Evolutionary conservation across 192 early-diverging fungal species (phyloP).

Genomic region (Coemansia sp.): DNA sequence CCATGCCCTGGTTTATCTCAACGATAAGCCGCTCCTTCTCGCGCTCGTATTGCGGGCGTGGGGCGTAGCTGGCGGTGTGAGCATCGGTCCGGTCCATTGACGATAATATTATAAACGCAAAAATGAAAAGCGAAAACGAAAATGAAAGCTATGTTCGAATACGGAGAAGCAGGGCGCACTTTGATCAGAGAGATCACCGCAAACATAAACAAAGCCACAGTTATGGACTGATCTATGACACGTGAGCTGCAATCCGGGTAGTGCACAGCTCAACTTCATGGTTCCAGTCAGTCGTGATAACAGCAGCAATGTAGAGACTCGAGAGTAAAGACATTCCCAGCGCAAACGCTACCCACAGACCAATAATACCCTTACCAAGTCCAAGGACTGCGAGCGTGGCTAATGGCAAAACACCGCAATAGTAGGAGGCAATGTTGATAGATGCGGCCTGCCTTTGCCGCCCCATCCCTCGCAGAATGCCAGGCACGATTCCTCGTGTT

Average conservation of each 20-base stretch:
- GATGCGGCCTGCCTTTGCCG: conserved; percentile 55
- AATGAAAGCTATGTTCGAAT: too few species aligned
- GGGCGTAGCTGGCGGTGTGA: conserved; percentile 16
- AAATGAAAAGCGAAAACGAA: not conserved
- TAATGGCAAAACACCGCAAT: conserved; percentile 56
- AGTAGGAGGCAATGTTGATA: conserved; percentile 60
- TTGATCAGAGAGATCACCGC: not conserved
- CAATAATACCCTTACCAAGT: conserved; percentile 37
- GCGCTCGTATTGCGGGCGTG: conserved; percentile 48
- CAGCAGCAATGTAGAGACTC: conserved; percentile 22
- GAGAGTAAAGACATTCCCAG: conserved; percentile 42
- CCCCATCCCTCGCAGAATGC: conserved; percentile 62
- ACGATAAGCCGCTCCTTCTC: conserved; percentile 51
- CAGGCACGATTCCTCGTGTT: conserved; percentile 63
- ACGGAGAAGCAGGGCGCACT: too few species aligned
- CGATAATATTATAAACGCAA: not conserved
- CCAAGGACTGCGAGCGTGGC: conserved; percentile 38
- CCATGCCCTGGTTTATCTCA: conserved; percentile 54
- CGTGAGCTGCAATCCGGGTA: conserved; percentile 16
- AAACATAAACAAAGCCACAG: not conserved
- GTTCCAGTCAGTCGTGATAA: conserved; percentile 29
- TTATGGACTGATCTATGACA: not conserved
- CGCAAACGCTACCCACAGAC: conserved; percentile 47
- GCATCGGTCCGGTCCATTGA: conserved; percentile 39
- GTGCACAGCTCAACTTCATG: conserved; percentile 28